phyloP scores from a whole-genome alignment of 768 basidiomycete species.

The Phallus indusiatus region DNA sequence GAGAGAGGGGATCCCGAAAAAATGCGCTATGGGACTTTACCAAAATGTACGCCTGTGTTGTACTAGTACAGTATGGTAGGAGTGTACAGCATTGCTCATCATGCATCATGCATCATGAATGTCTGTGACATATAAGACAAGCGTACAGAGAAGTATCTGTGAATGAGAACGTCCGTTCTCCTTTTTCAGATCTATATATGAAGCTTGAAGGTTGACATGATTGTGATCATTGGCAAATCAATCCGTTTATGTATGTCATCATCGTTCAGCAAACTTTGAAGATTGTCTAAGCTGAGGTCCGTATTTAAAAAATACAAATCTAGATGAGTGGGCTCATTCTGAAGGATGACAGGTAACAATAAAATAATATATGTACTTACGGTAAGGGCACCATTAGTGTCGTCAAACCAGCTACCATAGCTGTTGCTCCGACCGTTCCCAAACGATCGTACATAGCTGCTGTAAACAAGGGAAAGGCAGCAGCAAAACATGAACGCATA shows the following conservation, averaged over 20 bases:
- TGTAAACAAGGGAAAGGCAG: slow-evolving; percentile 44
- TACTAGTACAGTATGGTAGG: too few species aligned
- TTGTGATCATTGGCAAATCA: background rate
- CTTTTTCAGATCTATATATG: too few species aligned
- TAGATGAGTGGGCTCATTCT: background rate
- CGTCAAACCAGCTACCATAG: slow-evolving; percentile 57
- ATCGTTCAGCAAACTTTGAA: slow-evolving; percentile 11
- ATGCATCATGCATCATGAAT: too few species aligned
- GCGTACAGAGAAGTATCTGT: too few species aligned
- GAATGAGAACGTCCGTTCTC: too few species aligned
- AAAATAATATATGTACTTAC: slow-evolving; percentile 12
- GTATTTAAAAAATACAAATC: slow-evolving; percentile 16
- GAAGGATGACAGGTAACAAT: background rate
- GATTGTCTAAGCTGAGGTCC: slow-evolving; percentile 18
- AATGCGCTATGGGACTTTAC: too few species aligned
- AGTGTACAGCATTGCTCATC: too few species aligned
- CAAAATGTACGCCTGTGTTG: too few species aligned
- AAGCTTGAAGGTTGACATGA: too few species aligned
- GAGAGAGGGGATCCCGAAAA: too few species aligned
- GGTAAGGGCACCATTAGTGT: slow-evolving; percentile 48
- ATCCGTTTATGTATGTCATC: background rate
- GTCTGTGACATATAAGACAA: too few species aligned
- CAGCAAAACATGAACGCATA: slow-evolving; percentile 37
- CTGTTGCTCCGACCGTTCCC: slow-evolving; percentile 64
- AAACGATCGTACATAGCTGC: slow-evolving; percentile 40